Base-by-base conservation (phyloP, 495 filamentous ascomycete species). In the Melanomma pulvis-pyrius region DNA sequence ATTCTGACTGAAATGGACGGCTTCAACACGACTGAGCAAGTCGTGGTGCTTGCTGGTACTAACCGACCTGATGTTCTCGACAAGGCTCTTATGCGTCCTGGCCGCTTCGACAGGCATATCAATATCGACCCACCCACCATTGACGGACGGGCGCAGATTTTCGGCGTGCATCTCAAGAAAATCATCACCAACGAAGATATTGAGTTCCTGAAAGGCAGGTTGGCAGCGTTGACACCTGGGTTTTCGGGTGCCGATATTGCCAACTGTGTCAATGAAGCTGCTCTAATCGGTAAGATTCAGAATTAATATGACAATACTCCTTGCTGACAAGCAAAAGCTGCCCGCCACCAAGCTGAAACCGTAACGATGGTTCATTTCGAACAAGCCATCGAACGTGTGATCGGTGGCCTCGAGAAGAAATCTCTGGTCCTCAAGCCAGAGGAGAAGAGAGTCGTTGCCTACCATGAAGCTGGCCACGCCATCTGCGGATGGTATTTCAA, bases 1-100 rank as follows among this genome's bases (percentile, higher is more conserved):
- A 97, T 98, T 61, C 83, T 98, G 53, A 98, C 94, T 0, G 96
- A 98, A 75, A 98, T 98, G 94, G 94, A 98, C 75, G 94, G 94
- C 56, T 98, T 98, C 86, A 98, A 97, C 74, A 98, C 94, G 9
- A 86, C 90, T 1, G 94, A 98, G 71, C 96, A 98, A 79, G 90
- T 98, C 32, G 93, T 98, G 60, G 94, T 98, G n/a, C 84, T 98
- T 60, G 94, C 94, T 49, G 94, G 96, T 80, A 98, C 94, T 41
- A 98, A 98, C 77, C 82, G 94, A 76, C 87, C 92, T 29, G 94
- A 98, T 76, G 86, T 98, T 54, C 86, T 98, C 15, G 94, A 98
- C 76, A 90, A 92, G 79, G 94, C 94, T 17, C 81, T 98, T 63
- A 92, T 98, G 90, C 90, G 94, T 65, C 94, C 94, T 41, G 94